phyloP scores from a whole-genome alignment of 441 rosid genomes.

The Croton laevigatus region DNA sequence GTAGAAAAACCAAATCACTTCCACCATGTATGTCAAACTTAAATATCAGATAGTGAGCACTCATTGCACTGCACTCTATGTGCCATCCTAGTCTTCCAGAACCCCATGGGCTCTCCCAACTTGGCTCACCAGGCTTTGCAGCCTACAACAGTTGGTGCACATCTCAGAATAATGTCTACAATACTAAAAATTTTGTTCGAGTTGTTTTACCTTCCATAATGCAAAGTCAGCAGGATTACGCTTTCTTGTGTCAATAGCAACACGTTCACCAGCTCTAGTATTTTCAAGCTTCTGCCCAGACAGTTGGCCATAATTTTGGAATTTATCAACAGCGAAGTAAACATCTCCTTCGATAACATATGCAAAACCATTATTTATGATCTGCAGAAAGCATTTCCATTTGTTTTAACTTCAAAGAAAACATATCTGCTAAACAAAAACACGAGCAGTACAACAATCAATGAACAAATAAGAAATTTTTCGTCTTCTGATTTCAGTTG shows the following conservation, averaged over 20 bases:
- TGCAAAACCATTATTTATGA: slow-evolving; percentile 65
- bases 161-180: background rate
- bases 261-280: slow-evolving; percentile 82
- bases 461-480: background rate
- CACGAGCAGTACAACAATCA: background rate
- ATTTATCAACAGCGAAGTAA: slow-evolving; percentile 75
- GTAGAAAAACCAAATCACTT: slow-evolving; percentile 85
- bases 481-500: background rate
- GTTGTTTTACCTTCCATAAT: slow-evolving; percentile 70
- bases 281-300: slow-evolving; percentile 75
- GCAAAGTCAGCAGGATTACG: slow-evolving; percentile 90
- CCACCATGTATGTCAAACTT: slow-evolving; percentile 94
- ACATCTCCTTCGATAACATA: slow-evolving; percentile 81
- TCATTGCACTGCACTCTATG: slow-evolving; percentile 99
- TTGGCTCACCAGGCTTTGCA: slow-evolving; percentile 82
- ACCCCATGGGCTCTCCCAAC: slow-evolving; percentile 94
- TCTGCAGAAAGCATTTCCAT: slow-evolving; percentile 46
- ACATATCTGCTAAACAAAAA: background rate
- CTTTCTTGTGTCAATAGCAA: slow-evolving; percentile 77
- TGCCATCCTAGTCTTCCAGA: slow-evolving; percentile 97
- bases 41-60: slow-evolving; percentile 63
- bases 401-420: slow-evolving; percentile 11
- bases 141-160: slow-evolving; percentile 48
- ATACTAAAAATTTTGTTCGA: background rate
- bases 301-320: slow-evolving; percentile 70